A percentile compares a stretch with the other conserved stretches of the same genome.
Conservation (phyloP, 345 rosid genomes). For the Physaria fendleri region DNA sequence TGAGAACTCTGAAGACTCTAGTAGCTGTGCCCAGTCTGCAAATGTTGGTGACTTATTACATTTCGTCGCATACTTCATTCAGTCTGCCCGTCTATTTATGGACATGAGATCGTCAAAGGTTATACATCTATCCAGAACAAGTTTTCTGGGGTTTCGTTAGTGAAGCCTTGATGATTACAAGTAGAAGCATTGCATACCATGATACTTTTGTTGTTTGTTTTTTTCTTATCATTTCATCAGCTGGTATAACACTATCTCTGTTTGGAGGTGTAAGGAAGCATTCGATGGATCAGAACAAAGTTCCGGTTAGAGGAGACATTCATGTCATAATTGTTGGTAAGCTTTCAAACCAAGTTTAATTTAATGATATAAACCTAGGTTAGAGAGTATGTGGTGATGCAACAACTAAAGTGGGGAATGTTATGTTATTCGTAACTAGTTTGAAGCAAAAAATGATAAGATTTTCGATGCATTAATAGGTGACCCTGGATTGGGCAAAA, state of each 20-base stretch:
- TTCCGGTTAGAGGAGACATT: constrained; percentile 98
- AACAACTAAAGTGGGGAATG: constrained; percentile 1
- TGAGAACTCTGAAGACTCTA: constrained; percentile 49
- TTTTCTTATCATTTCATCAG: constrained; percentile 36
- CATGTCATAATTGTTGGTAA: constrained; percentile 95
- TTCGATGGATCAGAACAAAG: constrained; percentile 84
- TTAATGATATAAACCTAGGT: not conserved
- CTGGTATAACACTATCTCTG: constrained; percentile 84
- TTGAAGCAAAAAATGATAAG: constrained; percentile 5
- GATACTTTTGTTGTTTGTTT: constrained; percentile 7
- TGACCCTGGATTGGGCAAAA: constrained; percentile 99
- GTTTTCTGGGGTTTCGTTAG: not conserved
- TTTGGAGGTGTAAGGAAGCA: constrained; percentile 97
- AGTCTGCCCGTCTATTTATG: constrained; percentile 91
- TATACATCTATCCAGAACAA: constrained; percentile 6
- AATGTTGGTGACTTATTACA: constrained; percentile 59
- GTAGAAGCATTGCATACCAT: constrained; percentile 1
- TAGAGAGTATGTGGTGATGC: constrained; percentile 3
- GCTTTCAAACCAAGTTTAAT: constrained; percentile 11
- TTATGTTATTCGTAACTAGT: constrained; percentile 9
- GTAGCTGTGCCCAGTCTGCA: constrained; percentile 38
- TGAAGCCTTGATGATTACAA: constrained; percentile 5
- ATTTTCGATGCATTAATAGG: constrained; percentile 41
- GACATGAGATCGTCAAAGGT: constrained; percentile 99
- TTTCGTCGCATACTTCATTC: constrained; percentile 81